Percentiles rank a stretch among this genome's conserved stretches.
Evolutionary conservation across 73 alveolate genomes (phyloP).

Genomic region (Diophrys appendiculata): DNA sequence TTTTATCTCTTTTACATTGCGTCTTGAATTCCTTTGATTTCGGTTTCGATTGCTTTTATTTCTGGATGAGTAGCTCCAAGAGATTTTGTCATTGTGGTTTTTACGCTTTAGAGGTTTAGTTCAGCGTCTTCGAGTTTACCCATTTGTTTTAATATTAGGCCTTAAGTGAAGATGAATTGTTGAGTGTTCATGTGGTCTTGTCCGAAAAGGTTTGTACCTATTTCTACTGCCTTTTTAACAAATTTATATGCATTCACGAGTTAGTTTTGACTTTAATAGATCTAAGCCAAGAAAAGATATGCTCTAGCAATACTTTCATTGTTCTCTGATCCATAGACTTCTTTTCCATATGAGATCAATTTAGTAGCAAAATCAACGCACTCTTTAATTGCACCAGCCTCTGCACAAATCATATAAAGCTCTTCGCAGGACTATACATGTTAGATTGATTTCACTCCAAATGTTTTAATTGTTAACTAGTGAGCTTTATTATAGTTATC

Average conservation of each 20-base stretch:
- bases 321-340: slow-evolving; percentile 1
- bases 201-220: neutral
- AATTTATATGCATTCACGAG: neutral
- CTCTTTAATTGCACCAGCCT: neutral
- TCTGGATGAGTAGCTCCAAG: neutral
- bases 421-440: neutral
- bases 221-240: neutral
- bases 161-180: neutral
- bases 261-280: neutral
- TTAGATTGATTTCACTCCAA: neutral
- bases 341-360: neutral
- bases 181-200: neutral
- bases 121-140: neutral
- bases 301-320: neutral
- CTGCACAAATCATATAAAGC: neutral
- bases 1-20: neutral
- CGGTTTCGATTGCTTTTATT: neutral
- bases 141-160: neutral
- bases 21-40: neutral
- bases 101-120: neutral
- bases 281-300: neutral
- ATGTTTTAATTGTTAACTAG: neutral
- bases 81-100: neutral
- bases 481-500: neutral
- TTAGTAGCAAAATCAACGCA: neutral